Base-by-base conservation (phyloP, 2,329 filamentous ascomycete genomes). In the Talaromyces sp. region DNA sequence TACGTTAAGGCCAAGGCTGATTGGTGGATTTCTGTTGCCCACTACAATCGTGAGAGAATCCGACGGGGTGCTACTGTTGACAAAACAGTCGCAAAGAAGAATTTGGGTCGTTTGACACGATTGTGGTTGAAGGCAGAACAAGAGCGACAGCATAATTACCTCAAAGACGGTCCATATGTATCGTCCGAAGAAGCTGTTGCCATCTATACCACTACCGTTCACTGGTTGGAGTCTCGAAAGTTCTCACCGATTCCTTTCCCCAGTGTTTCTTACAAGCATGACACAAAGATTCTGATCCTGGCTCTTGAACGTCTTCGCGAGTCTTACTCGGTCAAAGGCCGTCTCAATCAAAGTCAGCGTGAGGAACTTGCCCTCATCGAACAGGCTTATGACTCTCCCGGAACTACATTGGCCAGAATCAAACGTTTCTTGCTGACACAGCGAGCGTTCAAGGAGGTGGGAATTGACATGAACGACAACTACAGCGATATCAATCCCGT, bases 391-490 rank as follows among this genome's bases (percentile, higher is more conserved):
- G 95, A 99, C 75, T 97, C 93, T 67, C 95, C 96, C 2, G 95
- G 95, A 66, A 99, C 95, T 1, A 98, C 95, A 0, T 78, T 99
- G 65, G 94, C 97, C 68, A 87, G 95, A 65, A 99, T 99, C 81
- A 99, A 99, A 84, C 90, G 95, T 58, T 98, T 98, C 83, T 83
- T 99, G 68, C 87, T 99, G 52, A 99, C 96, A 0, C 95, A 99
- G 76, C 88, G 95, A 77, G 95, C 96, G 1, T 99, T 99, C 85
- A 99, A 99, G 81, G 95, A 99, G 79, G 95, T 99, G 52, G 95
- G 94, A 63, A 99, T 99, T 70, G 95, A 99, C 75, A 99, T 99
- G 95, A 99, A 99, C 77, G 95, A 99, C 81, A 99, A 99, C 75
- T 99, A 99, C 81, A 98, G 89, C 83, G 94, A 92, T 19, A 99